Conservation (phyloP, 306 rosid genomes). For the Glycine soja region DNA sequence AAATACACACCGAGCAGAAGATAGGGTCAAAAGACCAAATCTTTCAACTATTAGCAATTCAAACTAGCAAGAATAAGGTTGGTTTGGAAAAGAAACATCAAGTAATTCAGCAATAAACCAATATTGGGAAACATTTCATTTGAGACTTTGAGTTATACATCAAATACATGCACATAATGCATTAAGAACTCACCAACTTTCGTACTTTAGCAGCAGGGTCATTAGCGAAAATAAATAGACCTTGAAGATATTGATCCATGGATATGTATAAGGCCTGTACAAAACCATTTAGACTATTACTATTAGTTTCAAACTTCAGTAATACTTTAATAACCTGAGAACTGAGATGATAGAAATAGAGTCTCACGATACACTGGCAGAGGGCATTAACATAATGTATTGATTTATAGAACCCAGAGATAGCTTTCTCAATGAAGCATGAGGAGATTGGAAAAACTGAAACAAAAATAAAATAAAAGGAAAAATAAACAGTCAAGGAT, state of each 20-base stretch:
- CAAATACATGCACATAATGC: constrained; percentile 26
- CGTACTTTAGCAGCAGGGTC: constrained; percentile 86
- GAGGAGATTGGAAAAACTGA: constrained; percentile 97
- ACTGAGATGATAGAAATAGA: constrained; percentile 35
- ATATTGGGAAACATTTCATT: constrained; percentile 16
- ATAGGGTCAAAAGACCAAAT: constrained; percentile 26
- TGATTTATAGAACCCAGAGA: constrained; percentile 96
- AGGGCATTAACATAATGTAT: constrained; percentile 94
- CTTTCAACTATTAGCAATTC: constrained; percentile 29
- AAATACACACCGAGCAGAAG: constrained; percentile 11
- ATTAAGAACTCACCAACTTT: constrained; percentile 73
- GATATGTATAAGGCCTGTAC: constrained; percentile 74
- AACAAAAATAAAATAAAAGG: constrained; percentile 12
- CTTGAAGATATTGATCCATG: constrained; percentile 97
- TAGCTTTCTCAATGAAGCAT: constrained; percentile 81
- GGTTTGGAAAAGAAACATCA: constrained; percentile 30
- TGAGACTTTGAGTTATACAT: no score
- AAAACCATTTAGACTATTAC: constrained; percentile 32
- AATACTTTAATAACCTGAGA: constrained; percentile 37
- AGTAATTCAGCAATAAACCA: constrained; percentile 19
- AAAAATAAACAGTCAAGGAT: constrained; percentile 1
- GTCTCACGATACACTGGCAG: constrained; percentile 64
- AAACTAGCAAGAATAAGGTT: constrained; percentile 37
- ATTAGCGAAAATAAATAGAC: constrained; percentile 85
- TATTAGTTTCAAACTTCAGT: constrained; percentile 40